Base-by-base conservation (phyloP, 2,329 filamentous ascomycete genomes). In the Gaeumannomyces sp. region DNA sequence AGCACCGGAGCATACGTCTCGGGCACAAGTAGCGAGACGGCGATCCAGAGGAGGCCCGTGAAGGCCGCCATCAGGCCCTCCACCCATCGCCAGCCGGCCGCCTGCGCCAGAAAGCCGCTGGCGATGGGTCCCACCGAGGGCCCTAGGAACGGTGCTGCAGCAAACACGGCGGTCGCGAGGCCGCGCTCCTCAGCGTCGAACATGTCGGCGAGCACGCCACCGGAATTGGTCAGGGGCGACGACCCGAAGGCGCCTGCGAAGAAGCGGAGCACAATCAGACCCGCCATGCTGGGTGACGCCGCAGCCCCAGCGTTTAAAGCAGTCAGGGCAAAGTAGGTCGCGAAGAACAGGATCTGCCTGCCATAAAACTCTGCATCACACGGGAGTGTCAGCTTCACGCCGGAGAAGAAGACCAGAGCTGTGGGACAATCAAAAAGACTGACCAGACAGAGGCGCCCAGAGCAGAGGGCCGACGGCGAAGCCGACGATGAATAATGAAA, bases 51-150 rank as follows among this genome's bases (percentile, higher is more conserved):
- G 14, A 81, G 75, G 13, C 85, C 86, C 2, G 85, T 87, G 72
- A 90, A 88, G 66, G 84, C 83, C 61, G 85, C 83, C 76, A 89
- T 82, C 11, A 90, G 76, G 2, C 87, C 87, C 75, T 87, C 82
- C 28, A 91, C 83, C 89, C 89, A 91, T 70, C 86, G 79, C 89
- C 89, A 91, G 22, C 87, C 88, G 19, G 80, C 82, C 2, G 81
- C 79, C 72, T 87, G 80, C 13, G 86, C 85, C 1, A 90, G 76
- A 73, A 91, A 92, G 2, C 88, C 88, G 67, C 86, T 86, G 8
- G 84, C 82, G 60, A 91, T 86, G 1, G 89, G 89, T 0, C 89
- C 72, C 77, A 84, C 64, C 76, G 78, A 83, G 0, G 89, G 87
- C 1, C 88, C 88, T 65, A 91, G 77, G 73, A 89, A 90, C 0